phyloP scores from a whole-genome alignment of 345 rosid species.

The Trapa incisa region DNA sequence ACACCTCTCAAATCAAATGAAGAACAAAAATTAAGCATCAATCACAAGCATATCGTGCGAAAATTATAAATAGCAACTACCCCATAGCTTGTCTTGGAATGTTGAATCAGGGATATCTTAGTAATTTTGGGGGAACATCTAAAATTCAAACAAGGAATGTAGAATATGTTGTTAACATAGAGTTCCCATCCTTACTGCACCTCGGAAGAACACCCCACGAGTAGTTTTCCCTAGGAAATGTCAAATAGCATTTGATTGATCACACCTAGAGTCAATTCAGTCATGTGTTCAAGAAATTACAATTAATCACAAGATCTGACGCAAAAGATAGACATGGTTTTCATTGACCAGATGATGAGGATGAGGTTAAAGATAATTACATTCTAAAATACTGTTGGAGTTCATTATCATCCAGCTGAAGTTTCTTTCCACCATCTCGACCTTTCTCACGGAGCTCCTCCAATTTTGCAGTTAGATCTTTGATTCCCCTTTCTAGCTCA shows the following conservation, averaged over 20 bases:
- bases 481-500: slow-evolving; percentile 52
- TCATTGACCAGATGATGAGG: background rate
- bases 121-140: background rate
- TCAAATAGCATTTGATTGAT: background rate
- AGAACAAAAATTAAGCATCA: background rate
- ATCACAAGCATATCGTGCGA: background rate
- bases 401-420: slow-evolving; percentile 67
- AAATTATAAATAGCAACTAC: background rate
- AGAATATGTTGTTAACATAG: too few species aligned
- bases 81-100: background rate
- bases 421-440: slow-evolving; percentile 65
- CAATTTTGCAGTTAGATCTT: slow-evolving; percentile 60
- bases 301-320: background rate
- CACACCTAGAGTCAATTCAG: background rate
- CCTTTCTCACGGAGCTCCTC: slow-evolving; percentile 65
- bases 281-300: background rate
- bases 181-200: background rate
- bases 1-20: background rate
- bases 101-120: background rate
- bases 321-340: background rate
- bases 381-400: slow-evolving; percentile 71
- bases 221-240: background rate
- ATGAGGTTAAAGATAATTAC: slow-evolving; percentile 32
- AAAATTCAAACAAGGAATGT: background rate
- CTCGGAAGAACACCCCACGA: background rate